Base-by-base conservation (phyloP, 1,284 basidiomycete genomes). In the Microbotryomycetes sp. region DNA sequence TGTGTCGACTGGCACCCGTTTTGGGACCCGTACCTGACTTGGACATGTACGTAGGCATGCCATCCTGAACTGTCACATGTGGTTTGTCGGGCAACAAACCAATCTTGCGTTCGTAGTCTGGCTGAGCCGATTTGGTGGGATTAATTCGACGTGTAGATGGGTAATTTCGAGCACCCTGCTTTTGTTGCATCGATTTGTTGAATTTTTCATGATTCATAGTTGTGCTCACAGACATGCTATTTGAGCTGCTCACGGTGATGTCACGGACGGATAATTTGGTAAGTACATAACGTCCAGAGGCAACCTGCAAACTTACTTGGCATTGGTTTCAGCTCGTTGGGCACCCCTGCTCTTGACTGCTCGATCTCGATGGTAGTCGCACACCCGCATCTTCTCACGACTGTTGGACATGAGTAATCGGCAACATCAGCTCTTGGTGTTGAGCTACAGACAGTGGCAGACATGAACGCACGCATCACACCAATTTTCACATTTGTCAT, bases 301-400 rank as follows among this genome's bases (percentile, higher is more conserved):
- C n/a, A n/a, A n/a, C n/a, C n/a, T n/a, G 14, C 28, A 22, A 50
- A 26, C 60, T 4, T 14, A 68, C 67, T 58, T 61, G 49, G 52
- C 49, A 28, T 52, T 59, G 6, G 62, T 68, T 75, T 97, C 93
- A 2, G 92, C 82, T 49, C 92, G 81, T 0, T 81, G 82, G 0
- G 85, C 83, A 15, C 88, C 80, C 19, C 81, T 80, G 32, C 83
- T 79, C 75, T 89, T 81, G n/a, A 97, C 83, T 0, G 89, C 88
- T 22, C 81, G 79, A 65, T 89, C 85, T 29, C 94, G 76, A 76
- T 97, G 93, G 75, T 83, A 97, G 53, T 97, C 91, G 76, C 93
- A 97, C 7, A 88, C 85, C 22, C 86, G n/a, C n/a, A n/a, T 83
- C 31, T 70, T 70, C 14, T 74, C 70, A 1, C 78, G 75, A 67